A percentile compares a stretch with the other conserved stretches of the same genome.
Conservation (phyloP, 305 asterid species). For the Galium porrigens region DNA sequence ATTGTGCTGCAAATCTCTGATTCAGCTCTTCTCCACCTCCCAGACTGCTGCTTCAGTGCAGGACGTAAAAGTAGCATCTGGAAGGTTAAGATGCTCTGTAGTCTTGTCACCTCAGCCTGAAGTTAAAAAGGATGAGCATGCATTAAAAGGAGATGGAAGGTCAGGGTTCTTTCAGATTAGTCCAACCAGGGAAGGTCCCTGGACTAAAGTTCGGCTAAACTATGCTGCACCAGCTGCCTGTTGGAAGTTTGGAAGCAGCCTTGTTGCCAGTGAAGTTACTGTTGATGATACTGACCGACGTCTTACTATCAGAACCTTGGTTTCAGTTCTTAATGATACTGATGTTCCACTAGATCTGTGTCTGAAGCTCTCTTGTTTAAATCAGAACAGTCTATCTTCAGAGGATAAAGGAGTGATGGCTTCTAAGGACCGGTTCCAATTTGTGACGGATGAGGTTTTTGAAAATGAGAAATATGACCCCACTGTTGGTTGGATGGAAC, state of each 20-base stretch:
- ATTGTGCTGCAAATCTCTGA: not conserved
- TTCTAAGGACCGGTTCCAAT: slow-evolving; percentile 26
- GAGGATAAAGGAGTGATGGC: slow-evolving; percentile 23
- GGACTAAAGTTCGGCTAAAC: slow-evolving; percentile 76
- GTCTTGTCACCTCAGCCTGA: slow-evolving; percentile 36
- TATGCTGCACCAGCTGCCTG: slow-evolving; percentile 92
- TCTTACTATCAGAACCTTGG: slow-evolving; percentile 69
- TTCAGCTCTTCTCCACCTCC: slow-evolving; percentile 20
- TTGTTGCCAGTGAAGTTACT: slow-evolving; percentile 90
- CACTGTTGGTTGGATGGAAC: slow-evolving; percentile 48
- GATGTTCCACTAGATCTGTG: slow-evolving; percentile 53
- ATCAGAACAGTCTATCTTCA: slow-evolving; percentile 21
- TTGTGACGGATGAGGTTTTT: slow-evolving; percentile 50
- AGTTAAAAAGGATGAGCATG: slow-evolving; percentile 28
- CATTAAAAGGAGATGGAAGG: slow-evolving; percentile 26
- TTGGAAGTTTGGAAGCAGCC: slow-evolving; percentile 63
- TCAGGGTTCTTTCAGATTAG: slow-evolving; percentile 74
- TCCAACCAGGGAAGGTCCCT: slow-evolving; percentile 75
- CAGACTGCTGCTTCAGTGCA: slow-evolving; percentile 27
- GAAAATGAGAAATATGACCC: slow-evolving; percentile 55
- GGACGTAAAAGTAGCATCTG: slow-evolving; percentile 18
- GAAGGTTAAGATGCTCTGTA: slow-evolving; percentile 60
- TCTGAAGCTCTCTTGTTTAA: slow-evolving; percentile 41
- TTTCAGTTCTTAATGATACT: slow-evolving; percentile 68
- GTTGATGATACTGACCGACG: slow-evolving; percentile 58